A percentile compares a stretch with the other conserved stretches of the same genome.
phyloP scores from a whole-genome alignment of 2,329 filamentous ascomycete species.

The Atkinsonella texensis region DNA sequence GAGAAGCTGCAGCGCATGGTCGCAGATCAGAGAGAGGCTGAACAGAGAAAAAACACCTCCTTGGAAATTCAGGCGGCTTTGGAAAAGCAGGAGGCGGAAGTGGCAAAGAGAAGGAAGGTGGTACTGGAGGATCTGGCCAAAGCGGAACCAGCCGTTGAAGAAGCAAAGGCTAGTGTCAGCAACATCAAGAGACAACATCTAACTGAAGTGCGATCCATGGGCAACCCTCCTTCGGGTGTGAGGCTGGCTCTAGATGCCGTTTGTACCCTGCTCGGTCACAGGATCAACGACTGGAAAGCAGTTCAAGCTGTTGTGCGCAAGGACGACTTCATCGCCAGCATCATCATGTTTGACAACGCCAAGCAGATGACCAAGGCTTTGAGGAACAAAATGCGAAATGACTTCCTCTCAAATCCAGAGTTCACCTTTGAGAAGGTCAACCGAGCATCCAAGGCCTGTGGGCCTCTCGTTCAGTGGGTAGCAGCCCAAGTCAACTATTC shows the following conservation, averaged over 20 bases:
- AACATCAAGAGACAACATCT: constrained; percentile 97
- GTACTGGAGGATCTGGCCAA: constrained; percentile 79
- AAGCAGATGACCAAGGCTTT: constrained; percentile 79
- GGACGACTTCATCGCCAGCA: constrained; percentile 96
- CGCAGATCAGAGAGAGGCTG: constrained; percentile 86
- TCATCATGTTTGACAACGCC: constrained; percentile 94
- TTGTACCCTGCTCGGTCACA: constrained; percentile 86
- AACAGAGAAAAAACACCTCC: constrained; percentile 78
- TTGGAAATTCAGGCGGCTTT: constrained; percentile 79
- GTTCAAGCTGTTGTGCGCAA: constrained; percentile 79
- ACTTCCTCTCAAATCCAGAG: constrained; percentile 84
- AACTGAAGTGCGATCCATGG: constrained; percentile 96
- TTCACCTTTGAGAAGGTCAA: constrained; percentile 96
- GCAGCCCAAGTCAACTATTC: constrained; percentile 94
- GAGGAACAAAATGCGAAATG: constrained; percentile 79
- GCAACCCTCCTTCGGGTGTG: constrained; percentile 80
- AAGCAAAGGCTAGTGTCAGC: constrained; percentile 91
- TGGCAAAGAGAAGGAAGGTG: constrained; percentile 69
- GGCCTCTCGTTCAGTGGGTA: constrained; percentile 94
- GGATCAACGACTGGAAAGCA: constrained; percentile 79
- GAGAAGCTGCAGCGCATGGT: constrained; percentile 97
- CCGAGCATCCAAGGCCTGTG: constrained; percentile 91
- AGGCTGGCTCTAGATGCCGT: constrained; percentile 91
- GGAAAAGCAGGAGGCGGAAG: constrained; percentile 80
- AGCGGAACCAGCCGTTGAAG: constrained; percentile 84